Evolutionary conservation across 495 filamentous ascomycete species (phyloP), one percentile per base, ranked within the genome.

Genomic region (Trichoderma gamsii): DNA sequence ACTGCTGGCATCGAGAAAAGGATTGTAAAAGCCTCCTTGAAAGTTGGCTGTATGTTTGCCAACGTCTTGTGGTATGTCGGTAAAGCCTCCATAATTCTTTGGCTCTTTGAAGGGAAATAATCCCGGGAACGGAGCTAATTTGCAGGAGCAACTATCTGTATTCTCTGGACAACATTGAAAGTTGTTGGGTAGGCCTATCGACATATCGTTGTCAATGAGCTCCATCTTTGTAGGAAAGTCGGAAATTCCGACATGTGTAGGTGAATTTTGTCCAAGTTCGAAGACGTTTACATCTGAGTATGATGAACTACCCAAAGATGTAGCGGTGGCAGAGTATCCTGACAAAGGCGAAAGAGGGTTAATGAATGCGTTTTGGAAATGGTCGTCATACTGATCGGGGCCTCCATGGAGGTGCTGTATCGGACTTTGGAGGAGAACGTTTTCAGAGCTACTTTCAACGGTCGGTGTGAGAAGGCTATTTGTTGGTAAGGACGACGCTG

Each of bases 401-500:
- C 23, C 5, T 9, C 11, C 3, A 32, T 21, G 25, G 11, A 61
- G 56, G 3, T 61, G 56, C 11, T 32, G 56, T 18, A 32, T 18
- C 27, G 56, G 25, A 29, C 13, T 21, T 32, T 32, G 56, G 12
- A 21, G 56, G 12, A 21, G 6, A 3, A 16, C 16, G 15, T 29
- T 18, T 4, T 61, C 27, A 16, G 56, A 21, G 9, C 12, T 29
- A 1, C 16, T 32, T 29, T 32, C 49, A 3, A 23, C 49, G 8
- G n/a, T 21, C 4, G 21, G 25, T 11, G 49, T 8, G 7, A 52
- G 18, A 8, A 16, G 27, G 16, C 12, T 32, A 4, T 61, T 61
- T 15, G 25, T 16, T 25, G 25, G 12, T 7, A 74, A 29, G 29
- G 29, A 72, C 18, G 73, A 73, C 35, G 41, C 75, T 23, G 77